Base-by-base conservation (phyloP, 2,329 filamentous ascomycete species). In the Fusarium pseudocircinatum region DNA sequence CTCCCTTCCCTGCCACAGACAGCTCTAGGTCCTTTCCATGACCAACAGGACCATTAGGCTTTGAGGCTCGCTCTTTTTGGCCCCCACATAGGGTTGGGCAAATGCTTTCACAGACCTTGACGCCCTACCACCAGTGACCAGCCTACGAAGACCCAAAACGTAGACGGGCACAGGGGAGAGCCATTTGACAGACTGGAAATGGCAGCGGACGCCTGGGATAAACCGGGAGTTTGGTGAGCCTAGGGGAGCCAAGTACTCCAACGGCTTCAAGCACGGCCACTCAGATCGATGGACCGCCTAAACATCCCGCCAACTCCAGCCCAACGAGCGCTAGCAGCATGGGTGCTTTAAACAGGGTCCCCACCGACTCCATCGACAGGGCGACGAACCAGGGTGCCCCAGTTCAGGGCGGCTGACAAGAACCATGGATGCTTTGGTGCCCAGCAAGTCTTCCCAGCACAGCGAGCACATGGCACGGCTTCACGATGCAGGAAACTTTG, bases 51-150 rank as follows among this genome's bases (percentile, higher is more conserved):
- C 69, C 60, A 63, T 65, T 69, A 26, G 61, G 70, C 60, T 69
- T 56, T 58, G 43, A 54, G 61, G 63, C 62, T 73, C 70, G 60
- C 72, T 74, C 42, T 61, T 59, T 64, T 67, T 71, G 54, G 62
- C 70, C 70, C 70, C 70, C 70, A 73, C 70, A 47, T 67, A 63
- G 61, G 47, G 67, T 71, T 76, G 70, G 72, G 75, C 72, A 74
- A 68, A 64, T 54, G 67, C 62, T 63, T 64, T 62, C 53, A 73
- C 47, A 67, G 47, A 69, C 60, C 50, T 72, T 69, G 67, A 63
- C 69, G 74, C 75, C 67, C 67, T 77, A 75, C 42, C 44, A 67
- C 44, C 58, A 46, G 44, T 46, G 44, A 46, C 44, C 44, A 57
- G 57, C 57, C 57, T 63, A 49, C 64, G 26, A 53, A 60, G 62